Evolutionary conservation across 164 flowering plant species (phyloP).

Genomic region (Platanus orientalis): DNA sequence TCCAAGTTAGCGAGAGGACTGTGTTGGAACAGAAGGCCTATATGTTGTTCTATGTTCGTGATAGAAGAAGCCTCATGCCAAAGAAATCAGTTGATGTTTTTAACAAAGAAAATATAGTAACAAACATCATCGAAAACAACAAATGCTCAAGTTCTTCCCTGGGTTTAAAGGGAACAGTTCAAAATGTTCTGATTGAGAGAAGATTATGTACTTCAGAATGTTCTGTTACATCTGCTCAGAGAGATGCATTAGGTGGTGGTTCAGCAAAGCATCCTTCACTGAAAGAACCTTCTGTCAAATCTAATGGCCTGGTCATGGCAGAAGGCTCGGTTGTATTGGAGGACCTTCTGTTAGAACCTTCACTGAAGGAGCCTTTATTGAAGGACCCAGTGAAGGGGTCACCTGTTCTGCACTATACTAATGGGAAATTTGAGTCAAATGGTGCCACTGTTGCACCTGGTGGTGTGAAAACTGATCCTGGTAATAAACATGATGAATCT

Average conservation of each 20-base stretch:
- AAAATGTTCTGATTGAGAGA: conserved; percentile 24
- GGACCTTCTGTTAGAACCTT: conserved; percentile 9
- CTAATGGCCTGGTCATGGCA: conserved; percentile 4
- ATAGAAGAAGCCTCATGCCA: conserved; percentile 35
- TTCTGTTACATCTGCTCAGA: conserved; percentile 15
- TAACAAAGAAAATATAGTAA: conserved; percentile 32
- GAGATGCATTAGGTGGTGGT: conserved; percentile 7
- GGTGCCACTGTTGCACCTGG: not conserved
- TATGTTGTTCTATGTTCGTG: conserved; percentile 90
- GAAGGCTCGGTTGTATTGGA: conserved; percentile 5
- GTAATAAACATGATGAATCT: conserved; percentile 8
- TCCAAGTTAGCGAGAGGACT: conserved; percentile 59
- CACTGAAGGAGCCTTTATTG: conserved; percentile 6
- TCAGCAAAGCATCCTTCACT: conserved; percentile 7
- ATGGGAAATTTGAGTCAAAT: too few relatives aligned
- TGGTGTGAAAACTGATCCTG: conserved; percentile 8
- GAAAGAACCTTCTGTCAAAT: conserved; percentile 22
- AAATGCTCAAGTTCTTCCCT: conserved; percentile 11
- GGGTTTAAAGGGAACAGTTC: conserved; percentile 18
- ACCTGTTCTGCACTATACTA: conserved; percentile 7
- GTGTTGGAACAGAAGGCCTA: conserved; percentile 93
- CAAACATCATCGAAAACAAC: conserved; percentile 22
- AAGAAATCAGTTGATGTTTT: conserved; percentile 38
- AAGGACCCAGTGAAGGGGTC: conserved; percentile 12
- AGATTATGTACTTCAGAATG: conserved; percentile 10